phyloP scores from a whole-genome alignment of 1,139 yeast species.

The Protomyces inundatus region DNA sequence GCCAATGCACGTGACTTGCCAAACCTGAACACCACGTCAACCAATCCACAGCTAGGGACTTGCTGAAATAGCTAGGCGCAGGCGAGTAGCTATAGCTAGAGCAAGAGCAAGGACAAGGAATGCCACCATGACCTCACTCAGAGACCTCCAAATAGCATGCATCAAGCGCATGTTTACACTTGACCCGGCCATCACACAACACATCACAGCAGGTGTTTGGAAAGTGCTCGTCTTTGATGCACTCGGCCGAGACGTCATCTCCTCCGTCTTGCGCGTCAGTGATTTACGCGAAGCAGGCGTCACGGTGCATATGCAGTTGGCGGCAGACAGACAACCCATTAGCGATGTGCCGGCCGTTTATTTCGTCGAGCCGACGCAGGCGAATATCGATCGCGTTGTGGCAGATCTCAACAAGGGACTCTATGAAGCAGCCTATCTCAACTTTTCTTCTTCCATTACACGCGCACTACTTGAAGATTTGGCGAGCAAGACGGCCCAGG shows the following conservation, averaged over 20 bases:
- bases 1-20: too few species aligned
- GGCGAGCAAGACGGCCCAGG: slow-evolving; percentile 67
- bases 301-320: slow-evolving; percentile 63
- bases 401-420: slow-evolving; percentile 67
- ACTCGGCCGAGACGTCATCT: slow-evolving; percentile 75
- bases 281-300: slow-evolving; percentile 72
- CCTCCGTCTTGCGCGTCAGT: slow-evolving; percentile 83
- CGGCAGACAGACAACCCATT: slow-evolving; percentile 64
- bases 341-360: slow-evolving; percentile 94
- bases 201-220: slow-evolving; percentile 50
- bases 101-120: neutral
- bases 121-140: slow-evolving; percentile 4
- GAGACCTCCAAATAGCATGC: slow-evolving; percentile 18
- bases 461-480: slow-evolving; percentile 80
- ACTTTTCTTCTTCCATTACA: slow-evolving; percentile 74
- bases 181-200: neutral
- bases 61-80: too few species aligned
- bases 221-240: slow-evolving; percentile 82
- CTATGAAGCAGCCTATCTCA: slow-evolving; percentile 74
- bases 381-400: slow-evolving; percentile 62
- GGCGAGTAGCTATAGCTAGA: neutral
- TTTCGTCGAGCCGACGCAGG: slow-evolving; percentile 80
- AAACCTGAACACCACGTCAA: neutral
- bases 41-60: neutral
- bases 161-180: slow-evolving; percentile 16